Evolutionary conservation across 352 stramenopile species (phyloP), one percentile per base, ranked within the genome.

Genomic region (Phytophthora cactorum): DNA sequence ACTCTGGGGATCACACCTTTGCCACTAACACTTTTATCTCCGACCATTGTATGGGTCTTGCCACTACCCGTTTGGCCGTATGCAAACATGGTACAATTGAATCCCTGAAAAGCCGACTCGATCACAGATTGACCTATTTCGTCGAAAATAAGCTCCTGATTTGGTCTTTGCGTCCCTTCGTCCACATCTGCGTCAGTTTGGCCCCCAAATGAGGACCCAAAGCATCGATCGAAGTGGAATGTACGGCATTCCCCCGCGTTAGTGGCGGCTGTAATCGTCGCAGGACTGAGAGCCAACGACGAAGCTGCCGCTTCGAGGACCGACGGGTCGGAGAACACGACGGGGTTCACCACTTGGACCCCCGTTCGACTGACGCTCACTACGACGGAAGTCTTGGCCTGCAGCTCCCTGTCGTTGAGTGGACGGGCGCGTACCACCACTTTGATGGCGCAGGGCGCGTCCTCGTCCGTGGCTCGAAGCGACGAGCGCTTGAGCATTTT

Each of bases 41-140:
- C 88, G 8, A 94, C 80, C 88, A 95, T 94, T 3, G 86, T 95
- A 61, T 95, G 86, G 1, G 88, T 95, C 60, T 95, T 93, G 12
- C 88, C 88, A 28, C 81, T 91, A 0, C 88, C 88, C 0, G 88
- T 95, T 70, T 95, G 86, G 0, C 88, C 88, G 44, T 95, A 95
- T 3, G 88, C 88, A 41, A 95, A 71, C 57, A 95, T 74, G 4
- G 85, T 93, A 57, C 88, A 95, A 52, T 95, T 93, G 66, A 95
- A 95, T 3, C 88, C 88, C 34, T 91, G 70, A 55, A 95, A 91
- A 1, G 88, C 85, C 32, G 86, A 79, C n/a, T 70, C 73, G 41
- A 95, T 84, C 50, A 92, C 83, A 7, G 88, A 75, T 43, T 71
- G 60, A 0, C 88, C 88, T n/a, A 94, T 75, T 43, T 94, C 86